These are phyloP conservation scores for Pinus albicaulis DNA, from an alignment of 75 land plant species.

Conservation along the genomic window DNA sequence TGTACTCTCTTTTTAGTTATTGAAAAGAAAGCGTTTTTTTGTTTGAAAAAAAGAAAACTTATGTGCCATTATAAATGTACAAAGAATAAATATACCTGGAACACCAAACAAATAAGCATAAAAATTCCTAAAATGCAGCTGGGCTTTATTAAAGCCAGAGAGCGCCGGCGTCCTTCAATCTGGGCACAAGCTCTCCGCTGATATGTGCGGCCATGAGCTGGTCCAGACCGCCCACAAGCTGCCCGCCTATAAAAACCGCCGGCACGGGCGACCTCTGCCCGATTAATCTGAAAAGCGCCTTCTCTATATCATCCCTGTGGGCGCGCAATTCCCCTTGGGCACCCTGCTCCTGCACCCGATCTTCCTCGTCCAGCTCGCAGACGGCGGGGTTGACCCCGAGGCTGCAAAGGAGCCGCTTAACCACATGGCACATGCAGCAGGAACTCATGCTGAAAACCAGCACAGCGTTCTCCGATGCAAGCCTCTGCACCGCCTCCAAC, in stretches of 20 bases:
- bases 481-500: slow-evolving; percentile 6
- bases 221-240: slow-evolving; percentile 71
- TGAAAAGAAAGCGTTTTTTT: too few species aligned
- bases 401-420: slow-evolving; percentile 23
- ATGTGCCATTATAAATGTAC: too few species aligned
- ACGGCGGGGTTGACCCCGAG: slow-evolving; percentile 27
- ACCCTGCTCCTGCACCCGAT: neutral
- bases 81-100: too few species aligned
- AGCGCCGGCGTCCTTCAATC: slow-evolving; percentile 65
- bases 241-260: slow-evolving; percentile 67
- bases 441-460: slow-evolving; percentile 29
- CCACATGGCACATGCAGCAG: slow-evolving; percentile 40
- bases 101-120: too few species aligned
- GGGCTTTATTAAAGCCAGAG: slow-evolving; percentile 56
- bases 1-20: too few species aligned
- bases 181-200: slow-evolving; percentile 61
- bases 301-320: too few species aligned
- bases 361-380: slow-evolving; percentile 26
- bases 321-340: slow-evolving; percentile 1
- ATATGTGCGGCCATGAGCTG: slow-evolving; percentile 12
- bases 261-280: slow-evolving; percentile 25
- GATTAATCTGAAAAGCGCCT: neutral
- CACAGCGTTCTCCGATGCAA: slow-evolving; percentile 28
- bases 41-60: too few species aligned
- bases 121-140: too few species aligned